These are phyloP conservation scores for Pleurotus sapidus DNA, from an alignment of 768 basidiomycete genomes.

Conservation along the genomic window DNA sequence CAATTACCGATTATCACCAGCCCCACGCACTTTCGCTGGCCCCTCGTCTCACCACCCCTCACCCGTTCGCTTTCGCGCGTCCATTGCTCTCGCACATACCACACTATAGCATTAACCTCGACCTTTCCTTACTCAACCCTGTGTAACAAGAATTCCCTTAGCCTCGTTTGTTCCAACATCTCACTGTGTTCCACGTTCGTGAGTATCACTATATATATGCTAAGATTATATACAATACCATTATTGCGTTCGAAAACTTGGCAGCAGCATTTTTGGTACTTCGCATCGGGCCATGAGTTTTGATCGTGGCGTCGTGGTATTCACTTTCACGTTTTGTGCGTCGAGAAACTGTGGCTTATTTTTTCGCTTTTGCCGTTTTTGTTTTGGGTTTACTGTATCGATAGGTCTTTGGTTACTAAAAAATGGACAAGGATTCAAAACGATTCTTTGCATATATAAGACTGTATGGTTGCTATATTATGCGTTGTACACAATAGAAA, in stretches of 20 bases:
- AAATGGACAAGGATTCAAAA: neutral
- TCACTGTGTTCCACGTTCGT: neutral
- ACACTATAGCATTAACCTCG: conserved; percentile 1
- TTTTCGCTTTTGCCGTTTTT: no score
- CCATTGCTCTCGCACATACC: neutral
- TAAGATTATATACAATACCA: conserved; percentile 8
- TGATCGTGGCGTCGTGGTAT: neutral
- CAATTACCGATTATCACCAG: neutral
- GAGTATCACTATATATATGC: neutral
- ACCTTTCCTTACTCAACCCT: neutral
- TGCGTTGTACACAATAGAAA: no score
- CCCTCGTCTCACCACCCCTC: neutral
- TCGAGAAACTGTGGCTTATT: neutral
- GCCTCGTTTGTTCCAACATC: neutral
- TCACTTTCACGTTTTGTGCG: neutral
- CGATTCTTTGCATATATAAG: no score
- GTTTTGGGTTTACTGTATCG: no score
- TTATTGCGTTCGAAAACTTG: conserved; percentile 1
- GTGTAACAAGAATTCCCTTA: conserved; percentile 1
- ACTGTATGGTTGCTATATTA: no score
- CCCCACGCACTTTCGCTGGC: neutral
- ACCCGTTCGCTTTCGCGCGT: neutral
- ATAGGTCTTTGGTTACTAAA: neutral
- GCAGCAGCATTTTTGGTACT: neutral
- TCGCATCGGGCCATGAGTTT: neutral